Conservation (phyloP, 225 moss, liverwort and hornwort species). For the Pleurozium schreberi region DNA sequence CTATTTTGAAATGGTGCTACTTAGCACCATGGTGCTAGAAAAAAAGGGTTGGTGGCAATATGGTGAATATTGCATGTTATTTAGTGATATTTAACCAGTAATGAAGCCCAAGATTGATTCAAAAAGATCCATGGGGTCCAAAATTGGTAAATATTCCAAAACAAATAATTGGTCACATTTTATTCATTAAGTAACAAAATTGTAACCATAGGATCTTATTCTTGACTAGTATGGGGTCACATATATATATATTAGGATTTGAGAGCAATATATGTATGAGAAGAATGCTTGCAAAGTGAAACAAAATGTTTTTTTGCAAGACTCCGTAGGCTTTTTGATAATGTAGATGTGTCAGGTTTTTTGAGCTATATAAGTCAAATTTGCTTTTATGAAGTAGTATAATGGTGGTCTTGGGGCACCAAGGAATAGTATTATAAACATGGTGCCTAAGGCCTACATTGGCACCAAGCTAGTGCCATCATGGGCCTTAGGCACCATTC, state of each 20-base stretch:
- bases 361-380: accelerated
- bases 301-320: background rate
- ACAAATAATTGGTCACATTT: too few species aligned
- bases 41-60: background rate
- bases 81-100: background rate
- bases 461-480: too few species aligned
- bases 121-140: accelerated
- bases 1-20: too few species aligned
- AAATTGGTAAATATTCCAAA: background rate
- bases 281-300: background rate
- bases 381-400: background rate
- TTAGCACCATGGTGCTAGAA: too few species aligned
- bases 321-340: accelerated
- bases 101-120: background rate
- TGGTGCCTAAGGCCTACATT: background rate
- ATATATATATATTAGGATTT: too few species aligned
- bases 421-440: background rate
- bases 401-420: background rate
- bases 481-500: background rate
- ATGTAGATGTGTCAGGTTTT: accelerated
- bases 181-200: background rate
- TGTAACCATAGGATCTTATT: background rate
- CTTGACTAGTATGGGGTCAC: background rate
- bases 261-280: too few species aligned
- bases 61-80: too few species aligned